Conservation (phyloP, 139 green algal species). For the Chlorella sp. region DNA sequence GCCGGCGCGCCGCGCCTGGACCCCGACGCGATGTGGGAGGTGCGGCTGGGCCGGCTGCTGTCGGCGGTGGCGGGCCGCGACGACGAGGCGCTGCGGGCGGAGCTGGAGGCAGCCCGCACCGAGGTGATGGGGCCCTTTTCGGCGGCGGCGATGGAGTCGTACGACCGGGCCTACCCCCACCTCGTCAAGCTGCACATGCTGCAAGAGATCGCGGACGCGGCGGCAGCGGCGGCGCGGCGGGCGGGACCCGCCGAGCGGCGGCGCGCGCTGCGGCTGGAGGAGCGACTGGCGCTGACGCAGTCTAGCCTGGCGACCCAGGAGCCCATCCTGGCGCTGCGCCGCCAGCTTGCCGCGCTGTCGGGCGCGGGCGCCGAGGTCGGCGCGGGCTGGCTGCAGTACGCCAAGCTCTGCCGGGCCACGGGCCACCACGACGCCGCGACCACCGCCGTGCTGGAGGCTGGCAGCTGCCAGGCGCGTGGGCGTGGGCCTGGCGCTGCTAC, state of each 20-base stretch:
- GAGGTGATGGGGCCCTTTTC: conserved; percentile 76
- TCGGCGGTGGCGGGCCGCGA: conserved; percentile 47
- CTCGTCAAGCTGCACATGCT: conserved; percentile 90
- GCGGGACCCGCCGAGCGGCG: conserved; percentile 40
- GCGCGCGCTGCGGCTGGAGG: conserved; percentile 71
- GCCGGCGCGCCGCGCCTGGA: conserved; percentile 27
- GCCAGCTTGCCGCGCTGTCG: conserved; percentile 65
- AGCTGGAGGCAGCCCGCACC: conserved; percentile 49
- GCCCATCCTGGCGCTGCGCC: conserved; percentile 83
- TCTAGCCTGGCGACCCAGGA: conserved; percentile 69
- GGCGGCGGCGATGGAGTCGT: conserved; percentile 83
- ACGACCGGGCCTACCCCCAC: conserved; percentile 86
- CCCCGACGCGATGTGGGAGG: conserved; percentile 63
- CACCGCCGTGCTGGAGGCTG: conserved; percentile 82
- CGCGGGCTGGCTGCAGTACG: conserved; percentile 79
- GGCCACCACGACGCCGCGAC: conserved; percentile 86
- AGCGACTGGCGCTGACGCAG: conserved; percentile 72
- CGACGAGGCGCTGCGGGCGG: conserved; percentile 27
- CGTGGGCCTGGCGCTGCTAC: no score
- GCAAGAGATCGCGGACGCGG: conserved; percentile 50
- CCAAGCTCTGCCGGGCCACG: conserved; percentile 77
- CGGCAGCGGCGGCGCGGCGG: neutral
- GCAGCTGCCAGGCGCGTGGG: conserved; percentile 17
- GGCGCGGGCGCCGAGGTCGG: conserved; percentile 60
- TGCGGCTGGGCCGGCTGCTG: conserved; percentile 68